phyloP scores from a whole-genome alignment of 2,329 filamentous ascomycete genomes.

The Arthrobotrys iridis region DNA sequence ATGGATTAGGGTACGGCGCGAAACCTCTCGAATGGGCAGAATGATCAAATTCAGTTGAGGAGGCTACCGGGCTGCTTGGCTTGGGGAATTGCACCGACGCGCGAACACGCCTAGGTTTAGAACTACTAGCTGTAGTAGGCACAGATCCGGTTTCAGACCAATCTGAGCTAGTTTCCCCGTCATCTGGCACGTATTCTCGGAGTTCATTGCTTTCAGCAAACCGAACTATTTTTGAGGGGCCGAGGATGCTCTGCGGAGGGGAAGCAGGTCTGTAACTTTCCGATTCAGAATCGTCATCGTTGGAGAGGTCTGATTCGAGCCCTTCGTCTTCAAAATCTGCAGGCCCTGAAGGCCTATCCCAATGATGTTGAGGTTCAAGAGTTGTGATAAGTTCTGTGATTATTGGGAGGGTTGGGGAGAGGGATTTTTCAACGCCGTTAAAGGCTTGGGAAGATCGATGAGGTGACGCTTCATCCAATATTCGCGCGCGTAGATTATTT shows the following conservation, averaged over 20 bases:
- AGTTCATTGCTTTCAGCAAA: conserved; percentile 34
- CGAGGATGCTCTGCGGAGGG: conserved; percentile 20
- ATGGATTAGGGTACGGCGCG: not conserved
- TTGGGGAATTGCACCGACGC: not conserved
- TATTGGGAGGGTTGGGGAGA: not conserved
- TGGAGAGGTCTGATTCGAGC: conserved; percentile 20
- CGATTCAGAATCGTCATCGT: not conserved
- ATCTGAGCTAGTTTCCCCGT: conserved; percentile 13
- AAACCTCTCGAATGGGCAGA: not conserved
- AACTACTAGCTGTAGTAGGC: conserved; percentile 1
- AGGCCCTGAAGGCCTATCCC: not conserved
- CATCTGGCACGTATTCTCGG: conserved; percentile 24
- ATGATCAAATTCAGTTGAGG: not conserved
- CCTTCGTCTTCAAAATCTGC: conserved; percentile 43
- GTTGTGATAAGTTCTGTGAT: not conserved
- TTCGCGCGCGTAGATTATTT: not conserved
- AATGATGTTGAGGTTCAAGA: not conserved
- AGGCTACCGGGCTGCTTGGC: not conserved
- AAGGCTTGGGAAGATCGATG: not conserved
- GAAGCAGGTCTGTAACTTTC: not conserved
- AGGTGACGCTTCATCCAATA: not conserved
- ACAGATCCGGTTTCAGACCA: conserved; percentile 25
- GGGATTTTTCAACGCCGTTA: not conserved
- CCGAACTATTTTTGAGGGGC: conserved; percentile 30
- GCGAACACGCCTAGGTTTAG: not conserved